These are phyloP conservation scores for Acacia confusa DNA, from an alignment of 306 rosid genomes.

Conservation along the genomic window DNA sequence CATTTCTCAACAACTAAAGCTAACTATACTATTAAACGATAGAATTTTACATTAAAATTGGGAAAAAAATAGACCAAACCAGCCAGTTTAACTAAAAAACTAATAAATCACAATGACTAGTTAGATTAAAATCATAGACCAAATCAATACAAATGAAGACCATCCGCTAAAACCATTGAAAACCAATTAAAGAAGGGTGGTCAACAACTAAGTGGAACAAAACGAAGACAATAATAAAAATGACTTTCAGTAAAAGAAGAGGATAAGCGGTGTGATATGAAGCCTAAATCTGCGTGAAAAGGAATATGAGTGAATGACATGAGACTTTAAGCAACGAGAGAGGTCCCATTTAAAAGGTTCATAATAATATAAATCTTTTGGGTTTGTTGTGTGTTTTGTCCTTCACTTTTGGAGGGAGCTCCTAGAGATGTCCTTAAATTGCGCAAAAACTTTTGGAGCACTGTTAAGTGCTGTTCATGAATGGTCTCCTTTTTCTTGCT, in stretches of 20 bases:
- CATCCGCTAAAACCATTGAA: background rate
- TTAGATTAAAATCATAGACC: no score
- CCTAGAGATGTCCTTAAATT: conserved; percentile 49
- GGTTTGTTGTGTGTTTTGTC: conserved; percentile 14
- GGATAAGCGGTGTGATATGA: background rate
- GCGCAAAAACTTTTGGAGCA: conserved; percentile 40
- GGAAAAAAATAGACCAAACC: no score
- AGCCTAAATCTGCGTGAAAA: conserved; percentile 37
- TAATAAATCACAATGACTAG: no score
- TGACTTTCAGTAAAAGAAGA: background rate
- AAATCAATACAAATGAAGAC: background rate
- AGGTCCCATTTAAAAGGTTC: conserved; percentile 12
- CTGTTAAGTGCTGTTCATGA: conserved; percentile 38
- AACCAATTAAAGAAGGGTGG: background rate
- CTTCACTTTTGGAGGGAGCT: conserved; percentile 9
- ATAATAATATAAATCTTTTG: conserved; percentile 26
- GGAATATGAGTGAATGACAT: background rate
- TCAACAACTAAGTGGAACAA: background rate
- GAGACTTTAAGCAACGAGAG: conserved; percentile 32
- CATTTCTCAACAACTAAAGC: no score
- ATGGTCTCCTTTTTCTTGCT: conserved; percentile 30
- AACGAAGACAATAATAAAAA: background rate
- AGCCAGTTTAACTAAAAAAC: no score
- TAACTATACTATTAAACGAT: no score
- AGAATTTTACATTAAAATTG: no score